Conservation (phyloP, 2,329 filamentous ascomycete species). For the Daldinia sp. region DNA sequence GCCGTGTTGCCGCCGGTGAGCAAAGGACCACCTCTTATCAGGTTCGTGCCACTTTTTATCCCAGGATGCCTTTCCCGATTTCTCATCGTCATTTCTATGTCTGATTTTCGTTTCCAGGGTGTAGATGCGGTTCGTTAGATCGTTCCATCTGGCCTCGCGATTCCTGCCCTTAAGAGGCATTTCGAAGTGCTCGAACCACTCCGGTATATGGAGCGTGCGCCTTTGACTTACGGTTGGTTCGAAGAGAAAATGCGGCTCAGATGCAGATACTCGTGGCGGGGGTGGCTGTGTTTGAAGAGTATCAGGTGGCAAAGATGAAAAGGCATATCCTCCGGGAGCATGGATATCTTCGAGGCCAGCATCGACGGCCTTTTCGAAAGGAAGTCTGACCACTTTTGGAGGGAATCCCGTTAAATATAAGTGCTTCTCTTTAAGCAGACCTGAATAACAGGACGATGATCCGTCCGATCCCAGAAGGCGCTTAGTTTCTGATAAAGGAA, state of each 20-base stretch:
- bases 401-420: constrained; percentile 31
- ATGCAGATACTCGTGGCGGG: neutral
- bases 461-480: constrained; percentile 42
- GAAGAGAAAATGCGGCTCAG: neutral
- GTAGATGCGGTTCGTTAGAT: constrained; percentile 39
- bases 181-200: constrained; percentile 45
- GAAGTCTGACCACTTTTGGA: constrained; percentile 14
- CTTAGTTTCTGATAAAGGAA: constrained; percentile 33
- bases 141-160: constrained; percentile 26
- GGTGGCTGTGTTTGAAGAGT: neutral
- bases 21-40: constrained; percentile 40
- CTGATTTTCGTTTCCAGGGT: constrained; percentile 23
- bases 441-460: constrained; percentile 1
- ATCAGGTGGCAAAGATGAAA: neutral
- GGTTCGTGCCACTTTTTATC: constrained; percentile 47
- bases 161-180: constrained; percentile 33
- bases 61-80: constrained; percentile 33
- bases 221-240: neutral
- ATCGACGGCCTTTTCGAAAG: constrained; percentile 29
- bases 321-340: neutral
- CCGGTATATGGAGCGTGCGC: constrained; percentile 33
- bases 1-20: constrained; percentile 35
- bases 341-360: constrained; percentile 24
- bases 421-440: neutral
- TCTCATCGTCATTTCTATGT: neutral